Percentiles rank a stretch among this genome's conserved stretches.
phyloP scores from a whole-genome alignment of 1,284 basidiomycete species.

The Ustilago bromivora region DNA sequence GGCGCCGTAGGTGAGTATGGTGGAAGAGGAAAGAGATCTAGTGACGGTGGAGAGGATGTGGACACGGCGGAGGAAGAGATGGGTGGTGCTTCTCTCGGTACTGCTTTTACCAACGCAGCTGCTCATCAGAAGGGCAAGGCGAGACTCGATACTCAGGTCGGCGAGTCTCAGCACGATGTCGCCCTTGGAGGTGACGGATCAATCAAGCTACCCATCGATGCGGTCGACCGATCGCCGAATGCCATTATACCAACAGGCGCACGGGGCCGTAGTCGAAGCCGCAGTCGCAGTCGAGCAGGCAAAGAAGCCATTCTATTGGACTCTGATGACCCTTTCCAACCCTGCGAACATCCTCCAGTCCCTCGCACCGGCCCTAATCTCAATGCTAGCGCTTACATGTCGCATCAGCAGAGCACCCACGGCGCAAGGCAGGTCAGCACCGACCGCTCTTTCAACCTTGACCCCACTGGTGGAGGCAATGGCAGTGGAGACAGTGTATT shows the following conservation, averaged over 20 bases:
- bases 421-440: conserved; percentile 15
- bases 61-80: conserved; percentile 45
- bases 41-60: conserved; percentile 46
- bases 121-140: conserved; percentile 33
- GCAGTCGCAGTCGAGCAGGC: conserved; percentile 36
- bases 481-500: conserved; percentile 4
- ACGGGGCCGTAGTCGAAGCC: conserved; percentile 12
- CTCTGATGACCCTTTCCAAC: conserved; percentile 32
- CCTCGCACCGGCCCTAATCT: conserved; percentile 46
- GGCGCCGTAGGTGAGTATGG: background rate
- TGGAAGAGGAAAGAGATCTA: conserved; percentile 24
- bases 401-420: conserved; percentile 20
- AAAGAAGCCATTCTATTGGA: conserved; percentile 21
- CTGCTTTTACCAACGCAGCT: background rate
- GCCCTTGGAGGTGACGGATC: conserved; percentile 13
- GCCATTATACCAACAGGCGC: conserved; percentile 10
- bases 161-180: conserved; percentile 7
- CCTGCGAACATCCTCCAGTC: conserved; percentile 25
- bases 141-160: conserved; percentile 16
- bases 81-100: conserved; percentile 6
- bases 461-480: too few relatives aligned
- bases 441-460: background rate
- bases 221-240: conserved; percentile 2
- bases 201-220: conserved; percentile 11
- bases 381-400: conserved; percentile 46